phyloP scores from a whole-genome alignment of 352 stramenopile genomes.

The Phytophthora pinifolia region DNA sequence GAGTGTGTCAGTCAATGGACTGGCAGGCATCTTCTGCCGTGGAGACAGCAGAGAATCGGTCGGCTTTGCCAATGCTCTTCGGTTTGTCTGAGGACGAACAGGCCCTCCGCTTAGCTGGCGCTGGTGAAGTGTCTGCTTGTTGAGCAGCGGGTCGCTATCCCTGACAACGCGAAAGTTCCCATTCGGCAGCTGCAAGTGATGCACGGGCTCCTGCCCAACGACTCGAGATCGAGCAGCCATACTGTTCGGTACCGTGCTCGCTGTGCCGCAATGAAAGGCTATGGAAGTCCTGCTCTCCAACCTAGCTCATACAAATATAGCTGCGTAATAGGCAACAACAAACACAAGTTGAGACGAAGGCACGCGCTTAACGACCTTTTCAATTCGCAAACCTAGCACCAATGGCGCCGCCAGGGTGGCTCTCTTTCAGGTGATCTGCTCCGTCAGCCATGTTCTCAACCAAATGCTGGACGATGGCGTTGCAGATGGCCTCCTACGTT shows the following conservation, averaged over 20 bases:
- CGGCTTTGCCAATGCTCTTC: conserved; percentile 6
- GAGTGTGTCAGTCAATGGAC: conserved; percentile 1
- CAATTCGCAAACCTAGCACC: conserved; percentile 35
- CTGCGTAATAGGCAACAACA: not conserved
- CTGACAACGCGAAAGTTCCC: conserved; percentile 27
- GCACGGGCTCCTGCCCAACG: conserved; percentile 7
- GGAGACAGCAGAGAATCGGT: conserved; percentile 20
- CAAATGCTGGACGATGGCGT: conserved; percentile 69
- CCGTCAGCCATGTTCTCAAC: conserved; percentile 38
- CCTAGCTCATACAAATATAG: conserved; percentile 8
- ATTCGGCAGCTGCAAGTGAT: conserved; percentile 41
- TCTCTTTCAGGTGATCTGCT: conserved; percentile 39
- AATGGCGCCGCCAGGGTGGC: conserved; percentile 76
- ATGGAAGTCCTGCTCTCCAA: not conserved
- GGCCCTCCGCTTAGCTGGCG: conserved; percentile 10
- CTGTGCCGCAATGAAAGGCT: not conserved
- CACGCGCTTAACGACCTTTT: not conserved
- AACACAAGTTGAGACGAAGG: not conserved
- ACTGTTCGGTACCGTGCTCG: too few species aligned
- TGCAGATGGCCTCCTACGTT: conserved; percentile 68
- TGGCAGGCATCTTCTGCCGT: conserved; percentile 14
- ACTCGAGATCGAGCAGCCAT: conserved; percentile 9
- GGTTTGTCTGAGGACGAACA: conserved; percentile 13
- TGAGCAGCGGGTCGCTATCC: conserved; percentile 36
- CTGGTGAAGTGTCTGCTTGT: conserved; percentile 37